A percentile compares a stretch with the other conserved stretches of the same genome.
These are phyloP conservation scores for Pyricularia grisea DNA, from an alignment of 2,329 filamentous ascomycete species.

Conservation along the genomic window DNA sequence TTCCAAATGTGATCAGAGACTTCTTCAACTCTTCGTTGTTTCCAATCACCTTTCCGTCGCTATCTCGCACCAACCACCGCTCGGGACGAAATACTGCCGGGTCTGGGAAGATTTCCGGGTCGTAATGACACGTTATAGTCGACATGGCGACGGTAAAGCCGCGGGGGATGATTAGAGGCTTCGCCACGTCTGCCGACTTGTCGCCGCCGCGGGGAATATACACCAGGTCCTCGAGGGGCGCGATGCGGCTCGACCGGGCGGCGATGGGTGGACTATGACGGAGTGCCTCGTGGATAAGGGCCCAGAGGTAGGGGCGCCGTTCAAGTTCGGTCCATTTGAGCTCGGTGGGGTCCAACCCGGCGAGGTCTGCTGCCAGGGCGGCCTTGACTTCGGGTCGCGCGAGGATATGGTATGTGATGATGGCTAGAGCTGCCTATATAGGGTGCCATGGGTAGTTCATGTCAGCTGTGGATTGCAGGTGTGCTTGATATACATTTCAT, in stretches of 20 bases:
- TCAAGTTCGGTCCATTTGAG: constrained; percentile 22
- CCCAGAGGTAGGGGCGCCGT: constrained; percentile 25
- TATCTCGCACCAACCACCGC: constrained; percentile 26
- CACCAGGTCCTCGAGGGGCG: constrained; percentile 12
- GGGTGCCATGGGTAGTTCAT: too few species aligned
- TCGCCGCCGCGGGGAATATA: constrained; percentile 7
- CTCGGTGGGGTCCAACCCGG: constrained; percentile 11
- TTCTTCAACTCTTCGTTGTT: constrained; percentile 22
- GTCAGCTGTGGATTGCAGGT: not conserved
- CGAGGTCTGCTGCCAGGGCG: constrained; percentile 17
- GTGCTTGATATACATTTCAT: not conserved
- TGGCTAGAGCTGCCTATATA: constrained; percentile 14
- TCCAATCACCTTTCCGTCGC: constrained; percentile 6
- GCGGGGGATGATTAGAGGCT: constrained; percentile 20
- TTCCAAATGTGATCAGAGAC: constrained; percentile 29
- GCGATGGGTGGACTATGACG: constrained; percentile 13
- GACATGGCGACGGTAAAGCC: constrained; percentile 29
- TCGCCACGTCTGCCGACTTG: constrained; percentile 4
- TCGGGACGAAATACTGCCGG: constrained; percentile 28
- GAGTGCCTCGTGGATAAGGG: constrained; percentile 14
- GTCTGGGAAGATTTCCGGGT: constrained; percentile 26
- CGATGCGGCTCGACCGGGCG: constrained; percentile 10
- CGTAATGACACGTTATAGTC: constrained; percentile 25
- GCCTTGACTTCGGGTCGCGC: constrained; percentile 13
- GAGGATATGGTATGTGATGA: constrained; percentile 19